phyloP scores from a whole-genome alignment of 306 rosid species.

The Lathyrus sativus region DNA sequence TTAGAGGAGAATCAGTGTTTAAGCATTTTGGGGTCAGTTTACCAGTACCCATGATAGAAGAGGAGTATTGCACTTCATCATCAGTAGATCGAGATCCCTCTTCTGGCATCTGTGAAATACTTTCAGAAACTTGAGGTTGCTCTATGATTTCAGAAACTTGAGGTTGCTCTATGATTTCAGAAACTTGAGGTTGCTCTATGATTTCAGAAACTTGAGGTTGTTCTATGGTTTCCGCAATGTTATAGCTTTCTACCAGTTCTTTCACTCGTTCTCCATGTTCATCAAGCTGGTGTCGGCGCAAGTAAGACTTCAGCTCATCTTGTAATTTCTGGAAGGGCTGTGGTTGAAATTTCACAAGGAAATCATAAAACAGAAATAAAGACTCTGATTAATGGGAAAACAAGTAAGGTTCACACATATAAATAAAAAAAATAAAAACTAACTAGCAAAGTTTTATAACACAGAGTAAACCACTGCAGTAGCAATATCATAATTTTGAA shows the following conservation, averaged over 20 bases:
- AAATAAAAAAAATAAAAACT: neutral
- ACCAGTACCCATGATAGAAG: slow-evolving; percentile 48
- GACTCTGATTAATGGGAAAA: slow-evolving; percentile 7
- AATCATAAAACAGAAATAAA: slow-evolving; percentile 11
- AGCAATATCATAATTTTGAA: no score
- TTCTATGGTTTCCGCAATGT: slow-evolving; percentile 46
- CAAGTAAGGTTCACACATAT: neutral
- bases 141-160: slow-evolving; percentile 40
- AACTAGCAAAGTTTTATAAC: neutral
- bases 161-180: slow-evolving; percentile 57
- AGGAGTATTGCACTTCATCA: slow-evolving; percentile 58
- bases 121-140: slow-evolving; percentile 63
- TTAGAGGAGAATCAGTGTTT: slow-evolving; percentile 47
- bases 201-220: slow-evolving; percentile 40
- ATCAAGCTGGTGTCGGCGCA: slow-evolving; percentile 50
- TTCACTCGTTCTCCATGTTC: slow-evolving; percentile 57
- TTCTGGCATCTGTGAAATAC: slow-evolving; percentile 61
- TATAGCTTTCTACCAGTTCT: slow-evolving; percentile 61
- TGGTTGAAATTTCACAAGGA: slow-evolving; percentile 3
- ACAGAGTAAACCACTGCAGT: no score
- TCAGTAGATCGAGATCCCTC: slow-evolving; percentile 72
- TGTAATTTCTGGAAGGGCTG: slow-evolving; percentile 72
- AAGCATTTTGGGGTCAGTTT: slow-evolving; percentile 61
- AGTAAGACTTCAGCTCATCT: slow-evolving; percentile 64
- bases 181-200: slow-evolving; percentile 37